Evolutionary conservation across 1,284 basidiomycete genomes (phyloP).

Genomic region (Moesziomyces globuligerus): DNA sequence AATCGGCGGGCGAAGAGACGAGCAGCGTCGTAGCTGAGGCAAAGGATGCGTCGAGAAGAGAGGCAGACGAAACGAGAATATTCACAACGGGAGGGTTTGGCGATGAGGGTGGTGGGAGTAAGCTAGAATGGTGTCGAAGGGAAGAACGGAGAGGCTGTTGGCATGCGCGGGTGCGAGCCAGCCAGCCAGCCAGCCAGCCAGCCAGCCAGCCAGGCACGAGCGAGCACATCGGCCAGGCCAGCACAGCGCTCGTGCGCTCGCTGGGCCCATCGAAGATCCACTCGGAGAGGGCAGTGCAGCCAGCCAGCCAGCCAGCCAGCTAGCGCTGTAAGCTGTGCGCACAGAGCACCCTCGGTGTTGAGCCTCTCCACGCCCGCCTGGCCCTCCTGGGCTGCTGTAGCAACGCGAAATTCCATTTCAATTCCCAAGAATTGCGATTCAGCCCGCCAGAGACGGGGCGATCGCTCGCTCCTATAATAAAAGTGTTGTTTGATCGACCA

Average conservation of each 20-base stretch:
- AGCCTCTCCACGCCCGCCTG: too few species aligned
- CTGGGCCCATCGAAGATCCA: too few species aligned
- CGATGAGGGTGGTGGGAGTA: background rate
- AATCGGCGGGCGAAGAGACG: too few species aligned
- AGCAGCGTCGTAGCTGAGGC: too few species aligned
- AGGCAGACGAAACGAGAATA: conserved; percentile 20
- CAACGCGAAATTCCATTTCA: too few species aligned
- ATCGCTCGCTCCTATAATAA: conserved; percentile 3
- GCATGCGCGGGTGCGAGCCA: background rate
- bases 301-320: background rate
- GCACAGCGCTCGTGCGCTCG: too few species aligned
- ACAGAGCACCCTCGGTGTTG: conserved; percentile 10
- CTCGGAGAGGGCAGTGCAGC: too few species aligned
- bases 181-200: too few species aligned
- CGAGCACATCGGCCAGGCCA: conserved; percentile 8
- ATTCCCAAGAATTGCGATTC: too few species aligned
- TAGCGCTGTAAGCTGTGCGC: background rate
- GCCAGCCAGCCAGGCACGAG: background rate
- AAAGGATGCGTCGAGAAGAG: conserved; percentile 9
- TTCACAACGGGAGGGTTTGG: conserved; percentile 24
- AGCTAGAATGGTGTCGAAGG: conserved; percentile 1
- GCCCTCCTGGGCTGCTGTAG: too few species aligned
- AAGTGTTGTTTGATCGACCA: conserved; percentile 2
- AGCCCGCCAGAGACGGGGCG: too few species aligned
- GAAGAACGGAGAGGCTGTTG: conserved; percentile 1